phyloP scores from a whole-genome alignment of 306 rosid species.

The Rubus parviflorus region DNA sequence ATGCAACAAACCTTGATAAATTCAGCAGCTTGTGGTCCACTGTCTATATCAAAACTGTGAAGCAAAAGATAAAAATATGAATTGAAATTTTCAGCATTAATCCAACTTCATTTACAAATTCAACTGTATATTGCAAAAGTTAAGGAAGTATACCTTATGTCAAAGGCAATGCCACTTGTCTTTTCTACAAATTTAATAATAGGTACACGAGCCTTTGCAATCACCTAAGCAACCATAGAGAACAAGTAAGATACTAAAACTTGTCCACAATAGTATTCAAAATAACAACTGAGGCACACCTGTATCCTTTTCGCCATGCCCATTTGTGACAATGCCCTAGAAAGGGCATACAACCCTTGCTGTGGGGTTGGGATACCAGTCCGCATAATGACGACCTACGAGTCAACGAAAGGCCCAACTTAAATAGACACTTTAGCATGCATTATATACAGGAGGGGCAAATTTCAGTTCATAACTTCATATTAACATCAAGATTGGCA shows the following conservation, averaged over 20 bases:
- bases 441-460: background rate
- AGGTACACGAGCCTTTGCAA: slow-evolving; percentile 95
- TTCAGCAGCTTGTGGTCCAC: slow-evolving; percentile 93
- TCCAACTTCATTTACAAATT: background rate
- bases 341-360: slow-evolving; percentile 84
- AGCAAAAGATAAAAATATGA: slow-evolving; percentile 17
- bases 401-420: slow-evolving; percentile 9
- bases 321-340: slow-evolving; percentile 85
- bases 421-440: background rate
- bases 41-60: slow-evolving; percentile 79
- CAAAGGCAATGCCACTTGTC: slow-evolving; percentile 79
- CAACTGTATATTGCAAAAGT: background rate
- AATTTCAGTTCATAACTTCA: background rate
- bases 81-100: slow-evolving; percentile 6
- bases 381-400: slow-evolving; percentile 81
- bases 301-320: slow-evolving; percentile 81
- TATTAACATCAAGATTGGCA: background rate
- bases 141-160: slow-evolving; percentile 61
- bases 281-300: slow-evolving; percentile 39
- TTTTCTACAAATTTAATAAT: slow-evolving; percentile 86
- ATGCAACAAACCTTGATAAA: slow-evolving; percentile 69
- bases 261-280: background rate
- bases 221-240: slow-evolving; percentile 54
- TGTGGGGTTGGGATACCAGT: slow-evolving; percentile 75
- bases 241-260: slow-evolving; percentile 21